Percentiles rank a stretch among this genome's conserved stretches.
Conservation (phyloP, 169 alveolate species). For the Ichthyophthirius multifiliis region DNA sequence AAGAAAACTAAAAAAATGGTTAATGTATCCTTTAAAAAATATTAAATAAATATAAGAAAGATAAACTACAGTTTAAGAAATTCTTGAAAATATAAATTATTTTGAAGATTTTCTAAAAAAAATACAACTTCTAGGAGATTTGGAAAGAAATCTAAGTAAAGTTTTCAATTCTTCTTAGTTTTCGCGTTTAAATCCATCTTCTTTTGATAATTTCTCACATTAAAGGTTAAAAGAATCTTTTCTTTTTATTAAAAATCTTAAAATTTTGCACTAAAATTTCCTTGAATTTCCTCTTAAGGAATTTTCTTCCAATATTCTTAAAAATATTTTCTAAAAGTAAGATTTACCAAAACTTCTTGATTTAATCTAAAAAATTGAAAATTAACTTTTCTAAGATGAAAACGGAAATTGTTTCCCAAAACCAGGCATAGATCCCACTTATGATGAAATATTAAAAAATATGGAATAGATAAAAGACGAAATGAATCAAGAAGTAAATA, state of each 20-base stretch:
- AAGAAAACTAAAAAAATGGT: slow-evolving; percentile 77
- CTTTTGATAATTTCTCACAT: slow-evolving; percentile 3
- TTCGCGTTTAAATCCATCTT: slow-evolving; percentile 1
- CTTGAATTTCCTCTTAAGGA: slow-evolving; percentile 1
- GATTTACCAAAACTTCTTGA: background rate
- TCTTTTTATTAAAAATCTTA: background rate
- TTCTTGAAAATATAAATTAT: slow-evolving; percentile 4
- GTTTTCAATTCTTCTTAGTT: slow-evolving; percentile 45
- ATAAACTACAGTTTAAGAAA: slow-evolving; percentile 66
- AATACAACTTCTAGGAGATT: slow-evolving; percentile 54
- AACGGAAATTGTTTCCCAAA: slow-evolving; percentile 12
- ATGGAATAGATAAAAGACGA: slow-evolving; percentile 2
- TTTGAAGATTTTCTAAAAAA: slow-evolving; percentile 43
- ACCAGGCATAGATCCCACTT: slow-evolving; percentile 10
- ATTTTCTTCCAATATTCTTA: background rate
- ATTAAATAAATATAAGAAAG: slow-evolving; percentile 58
- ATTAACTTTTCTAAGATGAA: background rate
- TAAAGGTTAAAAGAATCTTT: background rate
- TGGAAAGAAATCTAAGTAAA: slow-evolving; percentile 59
- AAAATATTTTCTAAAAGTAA: background rate
- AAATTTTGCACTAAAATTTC: background rate
- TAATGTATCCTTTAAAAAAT: slow-evolving; percentile 67
- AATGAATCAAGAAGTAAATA: background rate
- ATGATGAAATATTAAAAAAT: slow-evolving; percentile 11
- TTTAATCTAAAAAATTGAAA: background rate